Percentiles rank a stretch among this genome's conserved stretches.
phyloP scores from a whole-genome alignment of 2,329 filamentous ascomycete species.

The Alternaria incomplexa region DNA sequence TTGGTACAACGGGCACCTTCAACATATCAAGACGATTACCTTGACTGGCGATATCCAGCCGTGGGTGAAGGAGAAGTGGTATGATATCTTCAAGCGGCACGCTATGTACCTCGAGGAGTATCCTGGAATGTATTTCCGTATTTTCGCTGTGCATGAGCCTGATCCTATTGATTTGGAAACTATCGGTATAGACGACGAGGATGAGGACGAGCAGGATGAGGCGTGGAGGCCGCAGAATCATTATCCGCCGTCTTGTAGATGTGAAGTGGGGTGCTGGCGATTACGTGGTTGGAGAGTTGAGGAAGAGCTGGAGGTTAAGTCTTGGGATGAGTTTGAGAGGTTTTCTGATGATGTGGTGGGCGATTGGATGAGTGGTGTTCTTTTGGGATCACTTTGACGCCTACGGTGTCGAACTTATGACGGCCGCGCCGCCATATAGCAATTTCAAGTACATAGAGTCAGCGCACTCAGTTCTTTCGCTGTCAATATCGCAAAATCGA shows the following conservation, averaged over 20 bases:
- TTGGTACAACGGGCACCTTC: background rate
- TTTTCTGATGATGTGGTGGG: background rate
- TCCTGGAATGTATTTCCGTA: background rate
- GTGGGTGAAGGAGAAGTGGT: constrained; percentile 28
- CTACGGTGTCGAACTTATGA: background rate
- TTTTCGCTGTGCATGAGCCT: background rate
- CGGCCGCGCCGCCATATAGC: background rate
- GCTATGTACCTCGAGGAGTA: background rate
- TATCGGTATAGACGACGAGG: background rate
- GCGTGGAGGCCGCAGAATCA: background rate
- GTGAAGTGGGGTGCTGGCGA: background rate
- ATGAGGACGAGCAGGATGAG: background rate
- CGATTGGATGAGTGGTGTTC: background rate
- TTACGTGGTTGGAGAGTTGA: background rate
- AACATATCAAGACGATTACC: background rate
- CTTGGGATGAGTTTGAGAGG: background rate
- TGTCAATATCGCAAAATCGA: too few species aligned
- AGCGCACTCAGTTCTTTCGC: too few species aligned
- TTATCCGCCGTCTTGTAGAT: background rate
- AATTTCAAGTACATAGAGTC: background rate
- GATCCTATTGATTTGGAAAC: background rate
- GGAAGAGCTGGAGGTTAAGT: background rate
- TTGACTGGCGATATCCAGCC: constrained; percentile 17
- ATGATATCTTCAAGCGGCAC: constrained; percentile 3
- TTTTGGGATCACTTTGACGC: background rate